Evolutionary conservation across 2,329 filamentous ascomycete genomes (phyloP).

Genomic region (Paracoccidioides brasiliensis): DNA sequence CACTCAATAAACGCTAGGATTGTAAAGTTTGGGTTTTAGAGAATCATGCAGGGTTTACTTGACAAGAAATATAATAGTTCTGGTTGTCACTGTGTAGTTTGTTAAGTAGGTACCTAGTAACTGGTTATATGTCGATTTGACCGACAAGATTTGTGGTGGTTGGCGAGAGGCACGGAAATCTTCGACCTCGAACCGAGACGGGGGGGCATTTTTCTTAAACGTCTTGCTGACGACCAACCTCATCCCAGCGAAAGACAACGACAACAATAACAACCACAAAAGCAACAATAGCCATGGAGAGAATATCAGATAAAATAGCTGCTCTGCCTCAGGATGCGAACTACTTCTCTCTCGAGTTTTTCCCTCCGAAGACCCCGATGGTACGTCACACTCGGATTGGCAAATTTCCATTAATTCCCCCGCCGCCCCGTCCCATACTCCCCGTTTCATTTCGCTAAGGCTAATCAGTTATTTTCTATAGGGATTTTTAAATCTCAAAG

Average conservation of each 20-base stretch:
- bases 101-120: too few species aligned
- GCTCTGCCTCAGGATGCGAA: constrained; percentile 66
- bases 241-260: not conserved
- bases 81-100: too few species aligned
- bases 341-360: constrained; percentile 98
- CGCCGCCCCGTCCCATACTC: not conserved
- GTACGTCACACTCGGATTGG: constrained; percentile 25
- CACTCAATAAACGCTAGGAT: too few species aligned
- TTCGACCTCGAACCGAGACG: not conserved
- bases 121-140: too few species aligned
- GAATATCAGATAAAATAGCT: constrained; percentile 90
- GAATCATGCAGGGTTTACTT: too few species aligned
- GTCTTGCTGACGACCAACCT: too few species aligned
- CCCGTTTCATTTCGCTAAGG: not conserved
- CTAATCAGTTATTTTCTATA: constrained; percentile 22
- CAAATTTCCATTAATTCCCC: not conserved
- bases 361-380: constrained; percentile 93
- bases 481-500: constrained; percentile 86
- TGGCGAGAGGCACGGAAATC: too few species aligned
- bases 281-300: constrained; percentile 38
- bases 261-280: not conserved
- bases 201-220: not conserved
- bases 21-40: too few species aligned
- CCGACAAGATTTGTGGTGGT: too few species aligned
- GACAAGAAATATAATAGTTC: too few species aligned